Percentiles rank a stretch among this genome's conserved stretches.
Evolutionary conservation across 2,329 filamentous ascomycete species (phyloP).

Genomic region (Pestalotiopsis sp.): DNA sequence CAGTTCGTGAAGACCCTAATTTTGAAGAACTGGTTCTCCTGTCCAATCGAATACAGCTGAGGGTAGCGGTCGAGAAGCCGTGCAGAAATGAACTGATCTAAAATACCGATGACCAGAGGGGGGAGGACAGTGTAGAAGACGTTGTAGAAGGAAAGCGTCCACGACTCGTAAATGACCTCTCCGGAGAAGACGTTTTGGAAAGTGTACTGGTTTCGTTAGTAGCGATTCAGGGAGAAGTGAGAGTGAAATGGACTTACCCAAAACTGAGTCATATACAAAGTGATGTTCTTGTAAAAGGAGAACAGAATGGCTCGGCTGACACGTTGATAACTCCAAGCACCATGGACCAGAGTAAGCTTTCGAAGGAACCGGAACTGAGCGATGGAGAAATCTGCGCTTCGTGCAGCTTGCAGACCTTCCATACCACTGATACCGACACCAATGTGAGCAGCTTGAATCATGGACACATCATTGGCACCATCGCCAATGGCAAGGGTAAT

Average conservation of each 20-base stretch:
- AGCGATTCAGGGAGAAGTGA: neutral
- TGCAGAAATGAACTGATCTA: slow-evolving; percentile 96
- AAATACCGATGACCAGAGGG: slow-evolving; percentile 90
- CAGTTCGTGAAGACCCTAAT: slow-evolving; percentile 90
- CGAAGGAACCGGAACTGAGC: slow-evolving; percentile 93
- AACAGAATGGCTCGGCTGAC: slow-evolving; percentile 97
- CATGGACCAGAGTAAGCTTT: slow-evolving; percentile 92
- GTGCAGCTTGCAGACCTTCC: slow-evolving; percentile 93
- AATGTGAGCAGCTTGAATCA: slow-evolving; percentile 99
- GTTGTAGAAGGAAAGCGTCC: slow-evolving; percentile 99
- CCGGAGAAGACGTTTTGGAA: slow-evolving; percentile 99
- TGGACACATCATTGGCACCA: slow-evolving; percentile 98
- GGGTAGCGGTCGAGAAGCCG: slow-evolving; percentile 92
- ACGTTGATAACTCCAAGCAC: slow-evolving; percentile 95
- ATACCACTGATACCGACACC: slow-evolving; percentile 96
- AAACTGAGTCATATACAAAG: slow-evolving; percentile 98
- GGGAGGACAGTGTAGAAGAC: slow-evolving; percentile 96
- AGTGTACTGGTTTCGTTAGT: slow-evolving; percentile 64
- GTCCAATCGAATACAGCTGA: slow-evolving; percentile 90
- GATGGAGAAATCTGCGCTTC: slow-evolving; percentile 93
- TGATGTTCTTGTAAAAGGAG: slow-evolving; percentile 99
- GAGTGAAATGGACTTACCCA: slow-evolving; percentile 65
- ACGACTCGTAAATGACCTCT: slow-evolving; percentile 97
- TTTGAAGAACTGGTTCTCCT: slow-evolving; percentile 91
- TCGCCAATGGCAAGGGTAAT: slow-evolving; percentile 96